These are phyloP conservation scores for Jatropha podagrica DNA, from an alignment of 441 rosid species.

Conservation along the genomic window DNA sequence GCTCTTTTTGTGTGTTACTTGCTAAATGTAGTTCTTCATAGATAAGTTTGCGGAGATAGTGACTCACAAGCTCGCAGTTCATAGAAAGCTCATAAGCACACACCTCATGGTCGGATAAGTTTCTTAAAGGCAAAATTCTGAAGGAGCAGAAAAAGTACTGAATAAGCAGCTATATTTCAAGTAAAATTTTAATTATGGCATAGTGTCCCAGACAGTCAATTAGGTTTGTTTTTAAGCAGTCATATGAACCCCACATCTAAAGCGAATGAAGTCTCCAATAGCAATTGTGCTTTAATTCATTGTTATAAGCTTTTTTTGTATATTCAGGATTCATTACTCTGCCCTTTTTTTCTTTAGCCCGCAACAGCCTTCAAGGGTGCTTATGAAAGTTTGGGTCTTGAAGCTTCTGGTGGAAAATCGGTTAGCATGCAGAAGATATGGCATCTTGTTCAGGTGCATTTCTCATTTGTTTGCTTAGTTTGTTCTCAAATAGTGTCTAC, in stretches of 20 bases:
- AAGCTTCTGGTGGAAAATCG: conserved; percentile 76
- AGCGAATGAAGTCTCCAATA: background rate
- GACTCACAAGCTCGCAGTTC: background rate
- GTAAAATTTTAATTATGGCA: background rate
- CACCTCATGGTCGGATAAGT: conserved; percentile 1
- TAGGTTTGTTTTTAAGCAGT: background rate
- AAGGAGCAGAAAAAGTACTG: background rate
- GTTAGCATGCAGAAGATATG: conserved; percentile 93
- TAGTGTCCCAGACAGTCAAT: background rate
- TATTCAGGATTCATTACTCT: conserved; percentile 2
- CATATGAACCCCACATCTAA: conserved; percentile 3
- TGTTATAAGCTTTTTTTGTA: background rate
- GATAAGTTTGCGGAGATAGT: background rate
- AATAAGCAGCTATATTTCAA: background rate
- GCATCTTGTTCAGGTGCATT: conserved; percentile 85
- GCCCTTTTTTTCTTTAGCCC: conserved; percentile 41
- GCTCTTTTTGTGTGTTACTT: background rate
- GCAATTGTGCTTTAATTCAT: background rate
- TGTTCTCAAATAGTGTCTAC: conserved; percentile 8
- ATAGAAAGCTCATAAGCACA: background rate
- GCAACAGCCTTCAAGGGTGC: conserved; percentile 78
- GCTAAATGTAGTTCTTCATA: background rate
- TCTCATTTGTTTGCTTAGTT: conserved; percentile 16
- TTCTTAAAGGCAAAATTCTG: background rate
- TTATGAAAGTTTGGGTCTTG: conserved; percentile 71